phyloP scores from a whole-genome alignment of 805 yeast species.

The Pichia nanzhaoensis region DNA sequence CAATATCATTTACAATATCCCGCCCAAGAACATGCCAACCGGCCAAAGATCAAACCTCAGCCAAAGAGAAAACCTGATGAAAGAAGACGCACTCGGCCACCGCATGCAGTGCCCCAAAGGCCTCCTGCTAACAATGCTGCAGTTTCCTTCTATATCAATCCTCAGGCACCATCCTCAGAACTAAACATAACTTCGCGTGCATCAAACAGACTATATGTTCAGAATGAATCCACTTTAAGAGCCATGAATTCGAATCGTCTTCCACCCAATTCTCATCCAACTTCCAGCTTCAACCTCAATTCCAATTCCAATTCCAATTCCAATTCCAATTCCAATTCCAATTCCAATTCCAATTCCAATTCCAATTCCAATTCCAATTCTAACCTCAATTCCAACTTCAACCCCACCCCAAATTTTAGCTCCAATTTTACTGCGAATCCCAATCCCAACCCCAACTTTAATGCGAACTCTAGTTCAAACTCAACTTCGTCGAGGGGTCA shows the following conservation, averaged over 20 bases:
- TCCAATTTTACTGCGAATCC: neutral
- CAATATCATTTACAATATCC: neutral
- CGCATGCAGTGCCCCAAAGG: neutral
- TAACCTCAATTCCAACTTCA: neutral
- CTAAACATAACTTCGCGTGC: neutral
- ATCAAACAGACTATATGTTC: neutral
- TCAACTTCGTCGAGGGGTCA: neutral
- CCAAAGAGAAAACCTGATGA: neutral
- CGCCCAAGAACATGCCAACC: neutral
- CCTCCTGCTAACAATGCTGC: neutral
- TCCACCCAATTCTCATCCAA: too few relatives aligned
- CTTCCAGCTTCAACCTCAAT: neutral
- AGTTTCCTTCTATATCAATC: neutral
- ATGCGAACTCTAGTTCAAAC: neutral
- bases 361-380: neutral
- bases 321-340: neutral
- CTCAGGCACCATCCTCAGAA: constrained; percentile 1
- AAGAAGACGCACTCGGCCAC: neutral
- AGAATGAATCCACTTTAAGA: neutral
- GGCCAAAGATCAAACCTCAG: too few relatives aligned
- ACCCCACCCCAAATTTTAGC: neutral
- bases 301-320: neutral
- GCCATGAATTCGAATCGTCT: too few relatives aligned
- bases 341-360: neutral
- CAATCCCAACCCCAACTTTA: neutral